phyloP scores from a whole-genome alignment of 139 green algal genomes.

The Closterium sp. region DNA sequence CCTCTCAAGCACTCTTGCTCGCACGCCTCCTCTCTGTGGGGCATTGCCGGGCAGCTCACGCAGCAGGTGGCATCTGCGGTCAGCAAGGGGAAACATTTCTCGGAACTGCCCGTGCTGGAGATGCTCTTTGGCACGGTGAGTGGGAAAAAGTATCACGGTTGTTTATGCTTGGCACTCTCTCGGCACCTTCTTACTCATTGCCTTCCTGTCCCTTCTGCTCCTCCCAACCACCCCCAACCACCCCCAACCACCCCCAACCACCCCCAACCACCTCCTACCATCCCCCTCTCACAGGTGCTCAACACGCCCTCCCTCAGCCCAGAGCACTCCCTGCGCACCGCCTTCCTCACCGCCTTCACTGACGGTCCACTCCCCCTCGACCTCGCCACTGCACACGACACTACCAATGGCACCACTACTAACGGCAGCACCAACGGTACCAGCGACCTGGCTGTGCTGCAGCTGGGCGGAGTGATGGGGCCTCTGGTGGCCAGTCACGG shows the following conservation, averaged over 20 bases:
- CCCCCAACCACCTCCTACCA: no score
- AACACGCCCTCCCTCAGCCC: conserved; percentile 17
- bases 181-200: no score
- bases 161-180: no score
- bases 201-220: no score
- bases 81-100: conserved; percentile 21
- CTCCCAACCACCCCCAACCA: no score
- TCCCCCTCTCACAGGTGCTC: not conserved
- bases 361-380: conserved; percentile 2
- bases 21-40: conserved; percentile 15
- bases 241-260: no score
- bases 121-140: conserved; percentile 25
- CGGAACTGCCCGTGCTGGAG: conserved; percentile 25
- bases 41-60: conserved; percentile 13
- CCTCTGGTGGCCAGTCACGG: conserved; percentile 20
- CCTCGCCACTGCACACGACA: not conserved
- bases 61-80: not conserved
- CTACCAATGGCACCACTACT: not conserved
- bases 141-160: not conserved
- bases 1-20: not conserved
- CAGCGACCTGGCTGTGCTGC: not conserved
- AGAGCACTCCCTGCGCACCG: conserved; percentile 25
- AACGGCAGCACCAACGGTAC: not conserved
- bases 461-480: not conserved
- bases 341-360: conserved; percentile 15